Evolutionary conservation across 2,329 filamentous ascomycete genomes (phyloP), one percentile per base, ranked within the genome.

Genomic region (Cladosporium oxysporum): DNA sequence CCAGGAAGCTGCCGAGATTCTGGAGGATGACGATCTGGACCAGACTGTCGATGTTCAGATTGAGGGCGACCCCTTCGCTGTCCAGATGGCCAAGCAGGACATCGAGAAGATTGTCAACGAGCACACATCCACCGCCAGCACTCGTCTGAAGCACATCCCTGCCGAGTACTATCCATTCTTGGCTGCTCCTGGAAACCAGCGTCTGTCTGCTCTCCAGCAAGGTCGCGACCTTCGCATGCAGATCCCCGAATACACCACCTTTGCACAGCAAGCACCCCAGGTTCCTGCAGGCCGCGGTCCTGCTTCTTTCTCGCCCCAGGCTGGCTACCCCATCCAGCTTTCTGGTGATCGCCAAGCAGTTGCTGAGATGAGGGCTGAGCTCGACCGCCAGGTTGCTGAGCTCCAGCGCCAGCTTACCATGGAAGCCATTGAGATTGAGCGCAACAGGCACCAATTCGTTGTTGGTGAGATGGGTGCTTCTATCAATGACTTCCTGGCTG

Each of bases 131-230:
- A 94, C 90, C 71, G 87, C 93, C 75, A 95, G 87, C 80, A 85
- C 92, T 66, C 92, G 91, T 72, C 80, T 99, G 70, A 92, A 90
- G 78, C 88, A 89, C 58, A 90, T 99, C 67, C 93, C 95, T 8
- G 87, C 92, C 29, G 93, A 97, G 76, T 96, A 95, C 79, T 99
- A 95, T 80, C 94, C 94, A 62, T 99, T 99, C 83, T 90, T 99
- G 77, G 90, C 92, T 28, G 93, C 93, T 58, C 87, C 90, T 11
- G 86, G 90, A 76, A 91, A 93, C 76, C 82, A 85, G 57, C 82
- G 87, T 60, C 80, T 92, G 64, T 84, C 87, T 69, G 85, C 85
- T 44, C 83, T 97, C 62, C 90, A 94, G 78, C 81, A 88, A 67
- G 86, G 86, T 68, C 90, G 90, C 68, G 91, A 92, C 68, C 84